Conservation (phyloP, 306 rosid species). For the Castanea mollissima region DNA sequence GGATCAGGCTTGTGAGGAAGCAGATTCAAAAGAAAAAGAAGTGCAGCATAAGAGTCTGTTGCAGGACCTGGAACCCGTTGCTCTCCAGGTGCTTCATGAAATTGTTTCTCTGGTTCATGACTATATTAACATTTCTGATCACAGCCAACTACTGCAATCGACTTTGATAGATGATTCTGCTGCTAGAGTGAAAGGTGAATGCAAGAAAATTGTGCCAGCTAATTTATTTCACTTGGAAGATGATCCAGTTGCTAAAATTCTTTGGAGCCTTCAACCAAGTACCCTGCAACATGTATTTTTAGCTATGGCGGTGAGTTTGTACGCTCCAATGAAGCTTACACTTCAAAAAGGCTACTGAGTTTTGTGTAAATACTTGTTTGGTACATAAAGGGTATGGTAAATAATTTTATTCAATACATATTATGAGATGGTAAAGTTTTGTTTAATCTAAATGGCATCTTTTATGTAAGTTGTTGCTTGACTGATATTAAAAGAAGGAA, state of each 20-base stretch:
- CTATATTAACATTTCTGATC: slow-evolving; percentile 37
- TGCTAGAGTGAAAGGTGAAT: slow-evolving; percentile 31
- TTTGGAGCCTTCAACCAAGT: slow-evolving; percentile 54
- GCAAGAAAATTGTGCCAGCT: slow-evolving; percentile 26
- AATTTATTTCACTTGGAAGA: slow-evolving; percentile 44
- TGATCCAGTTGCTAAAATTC: slow-evolving; percentile 66
- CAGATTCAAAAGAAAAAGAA: slow-evolving; percentile 45
- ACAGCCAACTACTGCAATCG: slow-evolving; percentile 36
- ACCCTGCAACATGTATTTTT: slow-evolving; percentile 69
- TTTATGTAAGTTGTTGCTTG: slow-evolving; percentile 8
- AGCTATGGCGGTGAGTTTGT: slow-evolving; percentile 79
- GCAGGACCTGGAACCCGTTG: slow-evolving; percentile 56
- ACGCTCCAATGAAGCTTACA: slow-evolving; percentile 23
- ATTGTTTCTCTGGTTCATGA: slow-evolving; percentile 81
- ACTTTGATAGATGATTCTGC: slow-evolving; percentile 45
- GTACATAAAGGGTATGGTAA: slow-evolving; percentile 9
- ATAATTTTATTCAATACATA: background rate
- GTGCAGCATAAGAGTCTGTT: slow-evolving; percentile 29
- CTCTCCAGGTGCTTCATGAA: slow-evolving; percentile 72
- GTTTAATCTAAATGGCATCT: slow-evolving; percentile 2
- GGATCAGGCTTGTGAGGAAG: slow-evolving; percentile 37
- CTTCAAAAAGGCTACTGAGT: slow-evolving; percentile 5
- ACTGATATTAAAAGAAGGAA: background rate
- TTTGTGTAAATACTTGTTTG: slow-evolving; percentile 12
- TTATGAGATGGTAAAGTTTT: slow-evolving; percentile 24